These are phyloP conservation scores for Hericium alpestre DNA, from an alignment of 768 basidiomycete species.

Conservation along the genomic window DNA sequence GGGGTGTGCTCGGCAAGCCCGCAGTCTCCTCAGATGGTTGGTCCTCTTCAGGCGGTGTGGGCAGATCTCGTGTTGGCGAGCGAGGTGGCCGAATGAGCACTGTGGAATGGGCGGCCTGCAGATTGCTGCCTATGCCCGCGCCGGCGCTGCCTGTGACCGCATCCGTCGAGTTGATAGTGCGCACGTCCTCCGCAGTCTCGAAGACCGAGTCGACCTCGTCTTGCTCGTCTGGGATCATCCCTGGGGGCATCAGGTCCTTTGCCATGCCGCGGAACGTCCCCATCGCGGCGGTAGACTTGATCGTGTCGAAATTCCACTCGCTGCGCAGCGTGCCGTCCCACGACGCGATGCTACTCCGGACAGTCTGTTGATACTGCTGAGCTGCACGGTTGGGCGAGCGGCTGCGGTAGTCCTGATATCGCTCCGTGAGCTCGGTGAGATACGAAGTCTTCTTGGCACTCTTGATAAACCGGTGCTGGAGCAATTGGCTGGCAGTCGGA, in stretches of 20 bases:
- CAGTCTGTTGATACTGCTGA: conserved; percentile 46
- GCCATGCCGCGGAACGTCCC: conserved; percentile 68
- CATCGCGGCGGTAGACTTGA: conserved; percentile 62
- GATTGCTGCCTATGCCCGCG: conserved; percentile 37
- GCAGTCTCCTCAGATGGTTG: conserved; percentile 34
- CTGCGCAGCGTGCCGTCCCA: conserved; percentile 82
- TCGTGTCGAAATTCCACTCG: conserved; percentile 94
- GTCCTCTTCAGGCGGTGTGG: conserved; percentile 26
- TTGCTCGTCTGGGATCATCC: conserved; percentile 48
- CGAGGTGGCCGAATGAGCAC: conserved; percentile 48
- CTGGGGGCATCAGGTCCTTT: conserved; percentile 48
- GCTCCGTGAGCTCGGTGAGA: conserved; percentile 81
- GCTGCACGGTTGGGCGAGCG: conserved; percentile 41
- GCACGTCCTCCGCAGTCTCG: conserved; percentile 35
- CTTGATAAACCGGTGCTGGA: conserved; percentile 89
- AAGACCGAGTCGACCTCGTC: conserved; percentile 26
- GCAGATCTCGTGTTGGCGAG: conserved; percentile 26
- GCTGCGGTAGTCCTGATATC: conserved; percentile 67
- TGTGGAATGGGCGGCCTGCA: conserved; percentile 57
- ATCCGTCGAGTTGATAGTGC: conserved; percentile 49
- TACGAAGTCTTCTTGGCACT: conserved; percentile 72
- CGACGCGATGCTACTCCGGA: conserved; percentile 39
- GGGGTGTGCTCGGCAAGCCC: conserved; percentile 26
- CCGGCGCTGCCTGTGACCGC: conserved; percentile 45
- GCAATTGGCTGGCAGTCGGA: conserved; percentile 81